These are phyloP conservation scores for Claviceps arundinis DNA, from an alignment of 2,329 filamentous ascomycete genomes.

Conservation along the genomic window DNA sequence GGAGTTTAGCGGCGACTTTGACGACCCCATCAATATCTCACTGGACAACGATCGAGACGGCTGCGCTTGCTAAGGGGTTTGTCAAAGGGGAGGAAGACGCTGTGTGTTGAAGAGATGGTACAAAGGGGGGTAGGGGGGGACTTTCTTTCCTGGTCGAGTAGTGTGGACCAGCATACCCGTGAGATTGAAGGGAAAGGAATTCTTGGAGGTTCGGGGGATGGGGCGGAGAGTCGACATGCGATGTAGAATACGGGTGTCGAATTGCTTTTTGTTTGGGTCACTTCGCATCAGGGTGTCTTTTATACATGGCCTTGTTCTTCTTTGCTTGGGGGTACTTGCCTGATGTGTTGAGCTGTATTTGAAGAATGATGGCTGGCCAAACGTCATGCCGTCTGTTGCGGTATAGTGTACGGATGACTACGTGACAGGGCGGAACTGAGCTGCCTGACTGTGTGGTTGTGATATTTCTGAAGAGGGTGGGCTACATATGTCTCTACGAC, in stretches of 20 bases:
- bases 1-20: conserved; percentile 94
- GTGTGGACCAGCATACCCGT: conserved; percentile 6
- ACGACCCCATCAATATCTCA: conserved; percentile 96
- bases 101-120: neutral
- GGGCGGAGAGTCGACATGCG: conserved; percentile 1
- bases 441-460: too few relatives aligned
- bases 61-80: conserved; percentile 62
- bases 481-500: too few relatives aligned
- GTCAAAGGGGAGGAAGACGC: conserved; percentile 1
- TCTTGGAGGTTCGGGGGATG: neutral
- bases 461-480: too few relatives aligned
- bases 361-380: neutral
- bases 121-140: neutral
- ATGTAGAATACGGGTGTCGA: conserved; percentile 9
- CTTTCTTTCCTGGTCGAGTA: neutral
- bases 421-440: neutral
- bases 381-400: neutral
- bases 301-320: conserved; percentile 1
- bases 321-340: neutral
- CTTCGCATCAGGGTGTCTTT: conserved; percentile 4
- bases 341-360: neutral
- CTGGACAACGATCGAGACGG: conserved; percentile 87
- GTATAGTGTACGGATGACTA: neutral
- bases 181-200: conserved; percentile 2
- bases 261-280: conserved; percentile 1